A percentile compares a stretch with the other conserved stretches of the same genome.
Evolutionary conservation across 768 basidiomycete species (phyloP).

Genomic region (Lactarius tabidus): DNA sequence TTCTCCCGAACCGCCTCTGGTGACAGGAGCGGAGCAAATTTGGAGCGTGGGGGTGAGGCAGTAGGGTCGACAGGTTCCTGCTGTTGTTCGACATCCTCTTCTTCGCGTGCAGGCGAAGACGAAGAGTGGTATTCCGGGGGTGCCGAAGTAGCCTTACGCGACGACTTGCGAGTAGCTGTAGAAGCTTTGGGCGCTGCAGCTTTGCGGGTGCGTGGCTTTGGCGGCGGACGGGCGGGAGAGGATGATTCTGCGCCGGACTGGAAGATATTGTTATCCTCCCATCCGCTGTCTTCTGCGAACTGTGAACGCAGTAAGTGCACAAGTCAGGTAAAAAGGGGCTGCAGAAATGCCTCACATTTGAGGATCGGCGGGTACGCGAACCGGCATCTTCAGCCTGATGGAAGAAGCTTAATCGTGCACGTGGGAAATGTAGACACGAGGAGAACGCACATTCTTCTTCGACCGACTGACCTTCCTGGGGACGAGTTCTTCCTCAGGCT

Average conservation of each 20-base stretch:
- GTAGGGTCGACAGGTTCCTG: slow-evolving; percentile 21
- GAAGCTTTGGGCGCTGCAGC: slow-evolving; percentile 42
- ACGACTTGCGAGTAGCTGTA: slow-evolving; percentile 40
- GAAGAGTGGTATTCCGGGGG: slow-evolving; percentile 49
- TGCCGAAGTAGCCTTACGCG: slow-evolving; percentile 69
- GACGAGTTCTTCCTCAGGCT: slow-evolving; percentile 63
- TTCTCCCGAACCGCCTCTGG: slow-evolving; percentile 35
- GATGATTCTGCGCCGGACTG: slow-evolving; percentile 90
- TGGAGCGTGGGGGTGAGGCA: slow-evolving; percentile 47
- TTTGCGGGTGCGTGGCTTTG: slow-evolving; percentile 35
- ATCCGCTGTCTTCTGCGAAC: slow-evolving; percentile 67
- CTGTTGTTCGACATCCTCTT: slow-evolving; percentile 1
- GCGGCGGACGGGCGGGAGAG: slow-evolving; percentile 65
- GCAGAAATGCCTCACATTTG: slow-evolving; percentile 29
- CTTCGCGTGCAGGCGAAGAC: slow-evolving; percentile 21
- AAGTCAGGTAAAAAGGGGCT: not conserved
- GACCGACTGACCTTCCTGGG: slow-evolving; percentile 56
- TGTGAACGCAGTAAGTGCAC: slow-evolving; percentile 22
- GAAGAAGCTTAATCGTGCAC: slow-evolving; percentile 10
- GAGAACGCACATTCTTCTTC: slow-evolving; percentile 50
- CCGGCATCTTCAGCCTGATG: slow-evolving; percentile 46
- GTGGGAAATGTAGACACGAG: not conserved
- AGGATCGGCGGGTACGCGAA: slow-evolving; percentile 51
- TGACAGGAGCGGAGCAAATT: slow-evolving; percentile 53
- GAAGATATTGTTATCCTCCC: slow-evolving; percentile 90